Percentiles rank a stretch among this genome's conserved stretches.
phyloP scores from a whole-genome alignment of 352 stramenopile genomes.

The Pythium rhizo-oryzae region DNA sequence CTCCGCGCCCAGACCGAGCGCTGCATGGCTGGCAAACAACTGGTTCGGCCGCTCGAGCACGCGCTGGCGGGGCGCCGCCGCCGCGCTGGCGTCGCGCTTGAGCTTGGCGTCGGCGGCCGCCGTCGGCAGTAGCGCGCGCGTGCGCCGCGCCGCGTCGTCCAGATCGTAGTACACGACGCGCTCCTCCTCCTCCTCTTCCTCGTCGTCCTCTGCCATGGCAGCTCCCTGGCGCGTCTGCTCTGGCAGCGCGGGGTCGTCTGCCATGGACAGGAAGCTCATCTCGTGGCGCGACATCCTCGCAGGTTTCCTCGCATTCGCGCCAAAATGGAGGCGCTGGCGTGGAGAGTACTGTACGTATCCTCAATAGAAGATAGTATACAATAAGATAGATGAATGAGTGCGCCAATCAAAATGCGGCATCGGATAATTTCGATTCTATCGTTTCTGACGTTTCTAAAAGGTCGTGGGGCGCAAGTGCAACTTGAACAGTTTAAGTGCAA shows the following conservation, averaged over 20 bases:
- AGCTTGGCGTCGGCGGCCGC: slow-evolving; percentile 15
- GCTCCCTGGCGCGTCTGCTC: not conserved
- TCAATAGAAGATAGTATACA: slow-evolving; percentile 2
- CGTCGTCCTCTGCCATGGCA: slow-evolving; percentile 13
- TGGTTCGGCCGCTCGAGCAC: slow-evolving; percentile 38
- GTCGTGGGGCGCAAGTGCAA: too few species aligned
- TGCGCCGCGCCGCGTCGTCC: slow-evolving; percentile 32
- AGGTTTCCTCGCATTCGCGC: not conserved
- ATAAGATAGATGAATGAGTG: too few species aligned
- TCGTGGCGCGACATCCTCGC: not conserved
- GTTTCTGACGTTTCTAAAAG: slow-evolving; percentile 1
- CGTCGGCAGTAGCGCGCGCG: slow-evolving; percentile 15
- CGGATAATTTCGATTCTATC: not conserved
- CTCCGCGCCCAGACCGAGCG: slow-evolving; percentile 14
- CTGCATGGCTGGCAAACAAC: slow-evolving; percentile 44
- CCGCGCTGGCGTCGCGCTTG: slow-evolving; percentile 10
- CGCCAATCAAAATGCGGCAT: too few species aligned
- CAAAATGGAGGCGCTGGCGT: not conserved
- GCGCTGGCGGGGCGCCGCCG: slow-evolving; percentile 3
- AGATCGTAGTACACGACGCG: slow-evolving; percentile 68
- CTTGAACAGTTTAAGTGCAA: too few species aligned
- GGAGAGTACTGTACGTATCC: too few species aligned
- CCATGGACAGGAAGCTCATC: slow-evolving; percentile 3
- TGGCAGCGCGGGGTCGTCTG: not conserved
- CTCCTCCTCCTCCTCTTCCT: slow-evolving; percentile 42